phyloP scores from a whole-genome alignment of 202 grass and related monocot genomes.

The Setaria viridis region DNA sequence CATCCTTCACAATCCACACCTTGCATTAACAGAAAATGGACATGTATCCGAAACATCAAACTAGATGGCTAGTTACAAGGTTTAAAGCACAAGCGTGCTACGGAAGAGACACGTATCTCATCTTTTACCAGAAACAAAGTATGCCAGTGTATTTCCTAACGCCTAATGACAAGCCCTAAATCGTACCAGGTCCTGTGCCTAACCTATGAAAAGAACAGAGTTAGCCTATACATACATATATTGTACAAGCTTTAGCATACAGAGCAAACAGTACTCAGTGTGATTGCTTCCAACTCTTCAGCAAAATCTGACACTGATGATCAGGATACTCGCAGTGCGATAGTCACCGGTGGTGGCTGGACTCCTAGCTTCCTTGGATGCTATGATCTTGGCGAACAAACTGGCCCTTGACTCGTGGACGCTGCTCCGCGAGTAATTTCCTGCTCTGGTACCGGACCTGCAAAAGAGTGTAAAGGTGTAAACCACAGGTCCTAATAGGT shows the following conservation, averaged over 20 bases:
- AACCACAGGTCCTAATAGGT: constrained; percentile 19
- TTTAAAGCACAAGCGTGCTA: neutral
- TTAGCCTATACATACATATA: constrained; percentile 44
- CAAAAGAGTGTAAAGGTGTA: constrained; percentile 35
- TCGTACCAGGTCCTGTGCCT: constrained; percentile 32
- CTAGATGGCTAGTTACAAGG: constrained; percentile 33
- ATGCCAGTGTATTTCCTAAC: constrained; percentile 15
- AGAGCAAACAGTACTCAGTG: neutral
- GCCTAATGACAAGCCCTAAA: constrained; percentile 23
- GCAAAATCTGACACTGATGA: constrained; percentile 33
- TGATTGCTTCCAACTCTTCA: neutral
- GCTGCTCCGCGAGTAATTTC: constrained; percentile 91
- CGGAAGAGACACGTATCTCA: neutral
- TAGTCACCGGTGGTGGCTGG: neutral
- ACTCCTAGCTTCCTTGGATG: constrained; percentile 52
- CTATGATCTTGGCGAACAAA: constrained; percentile 87
- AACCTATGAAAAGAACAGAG: constrained; percentile 41
- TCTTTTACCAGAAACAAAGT: constrained; percentile 29
- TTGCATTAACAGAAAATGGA: neutral
- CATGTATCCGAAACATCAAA: constrained; percentile 17
- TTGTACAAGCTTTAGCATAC: constrained; percentile 29
- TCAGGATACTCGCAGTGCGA: neutral
- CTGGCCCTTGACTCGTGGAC: constrained; percentile 92
- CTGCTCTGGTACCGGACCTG: constrained; percentile 98
- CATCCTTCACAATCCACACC: neutral